A percentile compares a stretch with the other conserved stretches of the same genome.
phyloP scores from a whole-genome alignment of 2,329 filamentous ascomycete genomes.

The Aspergillus hortae region DNA sequence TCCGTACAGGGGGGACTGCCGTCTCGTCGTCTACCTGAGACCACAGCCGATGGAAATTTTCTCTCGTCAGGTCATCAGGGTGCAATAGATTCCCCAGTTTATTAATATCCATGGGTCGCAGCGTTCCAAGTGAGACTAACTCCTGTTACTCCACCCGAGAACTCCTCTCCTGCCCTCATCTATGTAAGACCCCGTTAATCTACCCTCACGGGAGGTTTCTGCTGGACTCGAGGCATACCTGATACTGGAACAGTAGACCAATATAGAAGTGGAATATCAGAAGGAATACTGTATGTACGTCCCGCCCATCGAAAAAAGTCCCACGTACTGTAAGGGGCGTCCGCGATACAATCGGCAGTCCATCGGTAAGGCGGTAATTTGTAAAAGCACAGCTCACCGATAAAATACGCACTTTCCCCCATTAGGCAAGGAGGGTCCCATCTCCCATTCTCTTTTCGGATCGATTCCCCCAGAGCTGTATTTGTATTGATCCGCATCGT shows the following conservation, averaged over 20 bases:
- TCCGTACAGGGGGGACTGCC: too few relatives aligned
- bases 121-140: neutral
- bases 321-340: too few relatives aligned
- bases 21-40: slow-evolving; percentile 1
- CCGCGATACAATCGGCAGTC: neutral
- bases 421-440: neutral
- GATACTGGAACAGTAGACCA: too few relatives aligned
- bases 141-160: too few relatives aligned
- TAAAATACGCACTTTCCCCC: neutral
- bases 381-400: neutral
- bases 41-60: neutral
- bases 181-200: too few relatives aligned
- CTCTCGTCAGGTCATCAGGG: neutral
- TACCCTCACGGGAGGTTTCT: too few relatives aligned
- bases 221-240: too few relatives aligned
- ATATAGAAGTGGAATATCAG: too few relatives aligned
- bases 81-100: neutral
- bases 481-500: neutral
- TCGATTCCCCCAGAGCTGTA: neutral
- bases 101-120: neutral
- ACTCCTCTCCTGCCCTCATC: too few relatives aligned
- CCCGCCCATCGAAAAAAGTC: too few relatives aligned
- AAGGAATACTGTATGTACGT: too few relatives aligned
- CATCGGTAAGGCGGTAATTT: neutral
- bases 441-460: neutral